Conservation (phyloP, 2,329 filamentous ascomycete species). For the Fusarium pseudonygamai region DNA sequence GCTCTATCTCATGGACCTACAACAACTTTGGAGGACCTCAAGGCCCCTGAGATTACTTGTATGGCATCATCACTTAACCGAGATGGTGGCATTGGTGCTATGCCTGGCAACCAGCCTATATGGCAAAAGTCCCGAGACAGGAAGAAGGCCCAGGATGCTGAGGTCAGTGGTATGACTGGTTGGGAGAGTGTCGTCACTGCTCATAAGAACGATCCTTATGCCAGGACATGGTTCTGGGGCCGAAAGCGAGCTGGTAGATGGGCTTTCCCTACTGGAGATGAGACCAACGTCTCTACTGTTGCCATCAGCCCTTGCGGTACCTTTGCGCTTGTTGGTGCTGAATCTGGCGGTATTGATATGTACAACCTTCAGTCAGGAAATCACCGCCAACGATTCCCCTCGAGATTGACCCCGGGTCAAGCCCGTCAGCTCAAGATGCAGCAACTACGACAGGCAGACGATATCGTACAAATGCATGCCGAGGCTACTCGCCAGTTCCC, state of each 20-base stretch:
- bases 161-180: constrained; percentile 80
- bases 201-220: constrained; percentile 84
- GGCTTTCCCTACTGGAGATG: constrained; percentile 89
- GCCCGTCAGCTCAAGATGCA: constrained; percentile 78
- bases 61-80: constrained; percentile 93
- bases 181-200: constrained; percentile 98
- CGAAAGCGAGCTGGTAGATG: constrained; percentile 91
- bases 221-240: constrained; percentile 98
- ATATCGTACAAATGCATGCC: constrained; percentile 64
- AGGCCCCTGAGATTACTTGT: constrained; percentile 90
- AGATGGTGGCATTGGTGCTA: constrained; percentile 90
- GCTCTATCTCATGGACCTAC: constrained; percentile 68
- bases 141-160: constrained; percentile 71
- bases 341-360: constrained; percentile 86
- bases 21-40: constrained; percentile 77
- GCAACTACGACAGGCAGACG: constrained; percentile 67
- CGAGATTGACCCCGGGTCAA: constrained; percentile 79
- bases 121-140: constrained; percentile 82
- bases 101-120: constrained; percentile 79
- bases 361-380: constrained; percentile 95
- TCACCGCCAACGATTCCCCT: constrained; percentile 88
- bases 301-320: constrained; percentile 91
- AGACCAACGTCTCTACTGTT: constrained; percentile 84
- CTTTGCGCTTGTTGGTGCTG: constrained; percentile 90
- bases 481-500: constrained; percentile 55